Evolutionary conservation across 148 eudicot genomes (phyloP).

Genomic region (Mesembryanthemum crystallinum): DNA sequence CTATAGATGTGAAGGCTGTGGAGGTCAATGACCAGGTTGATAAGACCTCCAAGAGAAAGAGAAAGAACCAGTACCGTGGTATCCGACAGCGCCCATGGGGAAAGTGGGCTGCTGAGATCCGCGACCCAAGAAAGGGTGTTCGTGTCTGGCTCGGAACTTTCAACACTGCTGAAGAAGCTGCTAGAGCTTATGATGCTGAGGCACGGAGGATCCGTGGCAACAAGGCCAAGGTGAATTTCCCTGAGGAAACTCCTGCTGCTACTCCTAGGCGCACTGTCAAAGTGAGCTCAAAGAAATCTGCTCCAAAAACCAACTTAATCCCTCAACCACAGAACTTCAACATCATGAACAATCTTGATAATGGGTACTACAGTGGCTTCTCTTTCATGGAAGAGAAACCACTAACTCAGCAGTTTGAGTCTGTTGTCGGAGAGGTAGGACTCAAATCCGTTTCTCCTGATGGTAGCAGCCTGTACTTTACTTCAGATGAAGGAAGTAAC

Average conservation of each 20-base stretch:
- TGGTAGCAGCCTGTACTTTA: slow-evolving; percentile 38
- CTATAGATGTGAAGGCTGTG: slow-evolving; percentile 43
- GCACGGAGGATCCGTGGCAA: slow-evolving; percentile 91
- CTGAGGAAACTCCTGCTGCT: slow-evolving; percentile 41
- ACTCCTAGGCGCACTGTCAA: slow-evolving; percentile 41
- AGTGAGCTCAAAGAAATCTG: slow-evolving; percentile 33
- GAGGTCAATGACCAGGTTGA: slow-evolving; percentile 50
- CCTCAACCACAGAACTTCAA: slow-evolving; percentile 34
- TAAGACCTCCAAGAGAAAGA: slow-evolving; percentile 68
- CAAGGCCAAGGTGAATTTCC: slow-evolving; percentile 95
- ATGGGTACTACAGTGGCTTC: slow-evolving; percentile 29
- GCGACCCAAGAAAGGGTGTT: slow-evolving; percentile 92
- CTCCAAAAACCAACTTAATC: slow-evolving; percentile 27
- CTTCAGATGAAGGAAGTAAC: slow-evolving; percentile 75
- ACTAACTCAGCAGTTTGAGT: slow-evolving; percentile 30
- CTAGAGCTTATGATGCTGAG: slow-evolving; percentile 94
- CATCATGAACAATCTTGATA: slow-evolving; percentile 29
- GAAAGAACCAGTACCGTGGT: slow-evolving; percentile 90
- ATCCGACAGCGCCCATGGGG: slow-evolving; percentile 99
- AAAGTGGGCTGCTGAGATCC: slow-evolving; percentile 99
- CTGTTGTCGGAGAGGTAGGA: slow-evolving; percentile 32
- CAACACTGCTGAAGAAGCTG: slow-evolving; percentile 99
- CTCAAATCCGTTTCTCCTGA: slow-evolving; percentile 34
- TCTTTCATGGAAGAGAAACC: slow-evolving; percentile 62
- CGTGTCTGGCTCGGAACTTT: slow-evolving; percentile 99